Conservation (phyloP, 768 basidiomycete species). For the Candolleomyces aberdarensis region DNA sequence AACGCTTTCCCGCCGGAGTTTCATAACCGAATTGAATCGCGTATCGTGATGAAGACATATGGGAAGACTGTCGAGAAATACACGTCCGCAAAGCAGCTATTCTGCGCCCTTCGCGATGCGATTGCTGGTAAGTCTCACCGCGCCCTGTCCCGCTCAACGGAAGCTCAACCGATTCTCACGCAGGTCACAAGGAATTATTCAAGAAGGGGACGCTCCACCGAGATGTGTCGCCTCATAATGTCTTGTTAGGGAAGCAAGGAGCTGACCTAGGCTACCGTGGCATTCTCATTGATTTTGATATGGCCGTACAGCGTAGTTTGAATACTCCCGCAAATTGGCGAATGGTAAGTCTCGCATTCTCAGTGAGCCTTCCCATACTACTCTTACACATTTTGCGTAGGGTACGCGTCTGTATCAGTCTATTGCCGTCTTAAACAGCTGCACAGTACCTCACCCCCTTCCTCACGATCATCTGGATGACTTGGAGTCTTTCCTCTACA, state of each 20-base stretch:
- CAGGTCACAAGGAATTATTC: neutral
- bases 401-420: slow-evolving; percentile 1
- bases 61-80: neutral
- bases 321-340: neutral
- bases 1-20: neutral
- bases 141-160: neutral
- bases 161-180: neutral
- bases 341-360: neutral
- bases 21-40: neutral
- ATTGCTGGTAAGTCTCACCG: neutral
- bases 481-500: slow-evolving; percentile 1
- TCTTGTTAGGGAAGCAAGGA: neutral
- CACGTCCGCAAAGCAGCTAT: neutral
- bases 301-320: neutral
- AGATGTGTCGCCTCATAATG: neutral
- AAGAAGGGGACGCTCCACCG: neutral
- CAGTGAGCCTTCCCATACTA: too few relatives aligned
- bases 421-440: neutral
- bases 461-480: neutral
- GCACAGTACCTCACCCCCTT: too few relatives aligned
- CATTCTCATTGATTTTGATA: neutral
- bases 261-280: neutral
- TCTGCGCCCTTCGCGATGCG: neutral
- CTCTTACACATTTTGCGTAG: neutral
- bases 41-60: neutral